Conservation (phyloP, 495 filamentous ascomycete genomes). For the Annulohypoxylon moriforme region DNA sequence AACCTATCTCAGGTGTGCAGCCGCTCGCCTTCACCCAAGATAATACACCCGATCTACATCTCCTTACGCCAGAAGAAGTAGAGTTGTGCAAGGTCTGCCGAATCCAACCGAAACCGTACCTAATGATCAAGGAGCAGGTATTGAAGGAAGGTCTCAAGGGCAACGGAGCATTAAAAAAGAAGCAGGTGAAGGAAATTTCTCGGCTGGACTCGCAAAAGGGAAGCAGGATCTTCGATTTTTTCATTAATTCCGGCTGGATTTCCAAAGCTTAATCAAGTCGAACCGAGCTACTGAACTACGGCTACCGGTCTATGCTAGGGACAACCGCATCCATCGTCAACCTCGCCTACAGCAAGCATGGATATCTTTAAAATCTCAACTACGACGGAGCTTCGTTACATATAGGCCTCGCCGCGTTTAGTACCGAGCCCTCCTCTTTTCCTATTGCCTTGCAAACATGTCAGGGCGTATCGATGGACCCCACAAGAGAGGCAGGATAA, state of each 20-base stretch:
- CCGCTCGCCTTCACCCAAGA: constrained; percentile 79
- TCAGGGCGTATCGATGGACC: no score
- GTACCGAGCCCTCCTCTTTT: neutral
- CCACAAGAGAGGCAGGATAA: neutral
- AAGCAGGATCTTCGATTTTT: constrained; percentile 88
- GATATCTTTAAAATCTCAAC: no score
- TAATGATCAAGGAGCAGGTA: constrained; percentile 91
- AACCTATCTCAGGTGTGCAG: constrained; percentile 65
- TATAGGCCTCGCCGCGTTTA: neutral
- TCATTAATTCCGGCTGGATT: constrained; percentile 93
- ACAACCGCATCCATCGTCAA: no score
- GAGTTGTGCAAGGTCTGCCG: constrained; percentile 86
- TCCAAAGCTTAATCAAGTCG: constrained; percentile 66
- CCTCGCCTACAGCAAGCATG: no score
- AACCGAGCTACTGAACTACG: no score
- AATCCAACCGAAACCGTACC: constrained; percentile 90
- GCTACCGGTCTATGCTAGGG: no score
- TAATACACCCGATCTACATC: constrained; percentile 82
- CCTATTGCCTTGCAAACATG: neutral
- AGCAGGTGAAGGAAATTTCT: constrained; percentile 75
- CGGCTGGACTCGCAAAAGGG: constrained; percentile 64
- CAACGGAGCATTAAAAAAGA: constrained; percentile 90
- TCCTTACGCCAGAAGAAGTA: constrained; percentile 84
- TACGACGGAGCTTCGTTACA: no score
- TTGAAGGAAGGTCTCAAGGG: constrained; percentile 89